phyloP scores from a whole-genome alignment of 352 stramenopile species.

The Phytopythium delawarense region DNA sequence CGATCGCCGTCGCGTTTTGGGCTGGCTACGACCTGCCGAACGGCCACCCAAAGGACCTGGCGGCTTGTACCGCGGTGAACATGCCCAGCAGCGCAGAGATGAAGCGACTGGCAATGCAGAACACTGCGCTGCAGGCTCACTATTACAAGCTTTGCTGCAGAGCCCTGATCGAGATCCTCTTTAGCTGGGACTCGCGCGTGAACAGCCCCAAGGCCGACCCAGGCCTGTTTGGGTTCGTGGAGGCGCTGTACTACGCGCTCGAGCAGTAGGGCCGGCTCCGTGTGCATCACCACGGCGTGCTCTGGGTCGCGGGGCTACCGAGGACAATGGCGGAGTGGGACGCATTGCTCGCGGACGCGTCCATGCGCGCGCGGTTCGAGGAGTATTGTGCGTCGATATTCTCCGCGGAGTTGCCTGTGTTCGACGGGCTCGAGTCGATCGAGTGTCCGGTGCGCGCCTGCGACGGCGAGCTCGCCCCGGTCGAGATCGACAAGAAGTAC shows the following conservation, averaged over 20 bases:
- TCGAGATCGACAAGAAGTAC: slow-evolving; percentile 12
- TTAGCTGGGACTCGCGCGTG: slow-evolving; percentile 3
- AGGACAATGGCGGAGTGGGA: slow-evolving; percentile 10
- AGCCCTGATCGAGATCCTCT: slow-evolving; percentile 4
- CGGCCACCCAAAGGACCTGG: slow-evolving; percentile 5
- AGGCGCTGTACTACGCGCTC: slow-evolving; percentile 8
- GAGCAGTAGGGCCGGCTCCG: slow-evolving; percentile 7
- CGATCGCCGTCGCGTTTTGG: slow-evolving; percentile 19
- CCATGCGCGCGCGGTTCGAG: slow-evolving; percentile 11
- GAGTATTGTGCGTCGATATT: slow-evolving; percentile 22
- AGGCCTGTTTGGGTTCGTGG: slow-evolving; percentile 5
- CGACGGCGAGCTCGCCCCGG: background rate
- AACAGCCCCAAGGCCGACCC: background rate
- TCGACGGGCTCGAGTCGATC: background rate
- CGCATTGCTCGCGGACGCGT: background rate
- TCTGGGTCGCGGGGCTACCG: slow-evolving; percentile 6
- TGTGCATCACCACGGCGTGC: slow-evolving; percentile 9
- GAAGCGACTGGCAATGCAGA: background rate
- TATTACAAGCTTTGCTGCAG: slow-evolving; percentile 11
- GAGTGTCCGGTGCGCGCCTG: background rate
- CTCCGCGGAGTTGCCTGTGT: slow-evolving; percentile 14
- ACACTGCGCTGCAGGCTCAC: slow-evolving; percentile 5
- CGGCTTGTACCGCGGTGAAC: background rate
- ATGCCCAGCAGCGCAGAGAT: slow-evolving; percentile 4
- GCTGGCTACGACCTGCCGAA: slow-evolving; percentile 8